A percentile compares a stretch with the other conserved stretches of the same genome.
Evolutionary conservation across 768 basidiomycete genomes (phyloP).

Genomic region (Agrocybe praecox): DNA sequence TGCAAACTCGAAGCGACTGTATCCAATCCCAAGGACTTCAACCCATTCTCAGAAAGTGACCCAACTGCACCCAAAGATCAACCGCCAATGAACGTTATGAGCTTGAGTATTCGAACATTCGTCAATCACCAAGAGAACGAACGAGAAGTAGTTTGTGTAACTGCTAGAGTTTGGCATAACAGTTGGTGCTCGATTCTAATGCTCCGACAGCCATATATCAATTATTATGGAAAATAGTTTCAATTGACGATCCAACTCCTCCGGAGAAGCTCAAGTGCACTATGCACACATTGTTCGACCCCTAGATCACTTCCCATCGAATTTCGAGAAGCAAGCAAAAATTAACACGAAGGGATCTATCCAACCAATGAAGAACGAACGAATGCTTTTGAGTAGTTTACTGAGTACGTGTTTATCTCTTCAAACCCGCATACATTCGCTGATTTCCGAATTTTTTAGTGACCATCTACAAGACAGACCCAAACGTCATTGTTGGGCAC

Average conservation of each 20-base stretch:
- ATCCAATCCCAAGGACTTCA: constrained; percentile 85
- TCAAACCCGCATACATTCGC: not conserved
- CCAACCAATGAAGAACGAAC: constrained; percentile 77
- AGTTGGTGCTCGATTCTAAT: constrained; percentile 34
- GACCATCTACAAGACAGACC: constrained; percentile 83
- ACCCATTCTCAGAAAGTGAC: constrained; percentile 78
- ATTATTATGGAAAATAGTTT: constrained; percentile 47
- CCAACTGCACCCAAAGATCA: constrained; percentile 69
- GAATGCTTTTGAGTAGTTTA: constrained; percentile 80
- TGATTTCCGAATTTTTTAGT: constrained; percentile 41
- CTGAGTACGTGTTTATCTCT: constrained; percentile 51
- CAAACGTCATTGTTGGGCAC: constrained; percentile 93
- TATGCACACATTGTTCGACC: constrained; percentile 88
- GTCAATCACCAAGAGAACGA: constrained; percentile 94
- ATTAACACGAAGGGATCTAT: constrained; percentile 69
- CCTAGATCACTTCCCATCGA: constrained; percentile 81
- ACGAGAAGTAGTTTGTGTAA: constrained; percentile 89
- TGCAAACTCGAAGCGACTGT: constrained; percentile 91
- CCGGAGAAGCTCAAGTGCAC: constrained; percentile 84
- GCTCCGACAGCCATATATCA: not conserved
- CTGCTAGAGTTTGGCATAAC: constrained; percentile 80
- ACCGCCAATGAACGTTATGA: constrained; percentile 91
- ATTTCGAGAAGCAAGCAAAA: constrained; percentile 75
- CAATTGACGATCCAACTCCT: constrained; percentile 90
- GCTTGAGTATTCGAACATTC: constrained; percentile 84